Conservation (phyloP, 2,329 filamentous ascomycete genomes). For the Ascocoryne sarcoides region DNA sequence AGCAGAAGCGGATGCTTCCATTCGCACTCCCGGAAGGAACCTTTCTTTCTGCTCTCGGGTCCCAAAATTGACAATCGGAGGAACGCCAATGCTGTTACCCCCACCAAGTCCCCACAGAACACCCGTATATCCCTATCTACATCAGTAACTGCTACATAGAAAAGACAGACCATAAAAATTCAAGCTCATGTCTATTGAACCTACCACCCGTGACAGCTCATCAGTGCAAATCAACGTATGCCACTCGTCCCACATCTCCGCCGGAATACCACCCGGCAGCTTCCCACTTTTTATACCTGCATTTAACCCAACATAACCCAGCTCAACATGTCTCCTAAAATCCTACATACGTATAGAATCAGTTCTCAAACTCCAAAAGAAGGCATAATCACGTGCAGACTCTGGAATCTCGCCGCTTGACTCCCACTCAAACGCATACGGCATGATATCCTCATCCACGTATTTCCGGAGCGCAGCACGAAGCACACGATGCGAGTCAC, state of each 20-base stretch:
- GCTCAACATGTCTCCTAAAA: conserved; percentile 23
- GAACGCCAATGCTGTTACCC: conserved; percentile 52
- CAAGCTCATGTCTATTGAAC: too few relatives aligned
- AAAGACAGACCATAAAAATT: not conserved
- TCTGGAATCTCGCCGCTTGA: conserved; percentile 42
- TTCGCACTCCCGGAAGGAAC: conserved; percentile 52
- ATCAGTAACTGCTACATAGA: conserved; percentile 3
- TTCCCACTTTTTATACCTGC: conserved; percentile 32
- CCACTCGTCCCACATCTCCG: conserved; percentile 45
- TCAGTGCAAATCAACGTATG: conserved; percentile 47
- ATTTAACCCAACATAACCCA: conserved; percentile 28
- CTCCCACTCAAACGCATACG: conserved; percentile 56
- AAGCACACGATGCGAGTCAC: conserved; percentile 48
- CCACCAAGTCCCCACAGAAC: conserved; percentile 50
- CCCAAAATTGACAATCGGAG: conserved; percentile 55
- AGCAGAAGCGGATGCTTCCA: conserved; percentile 51
- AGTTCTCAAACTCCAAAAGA: conserved; percentile 15
- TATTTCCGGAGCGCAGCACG: conserved; percentile 49
- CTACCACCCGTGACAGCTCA: conserved; percentile 41
- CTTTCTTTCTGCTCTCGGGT: conserved; percentile 47
- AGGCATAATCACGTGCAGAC: not conserved
- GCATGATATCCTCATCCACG: conserved; percentile 48
- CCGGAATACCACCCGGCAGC: conserved; percentile 37
- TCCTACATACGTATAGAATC: conserved; percentile 13
- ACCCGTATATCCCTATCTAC: conserved; percentile 39